Conservation (phyloP, 2,329 filamentous ascomycete genomes). For the Lachnellula suecica region DNA sequence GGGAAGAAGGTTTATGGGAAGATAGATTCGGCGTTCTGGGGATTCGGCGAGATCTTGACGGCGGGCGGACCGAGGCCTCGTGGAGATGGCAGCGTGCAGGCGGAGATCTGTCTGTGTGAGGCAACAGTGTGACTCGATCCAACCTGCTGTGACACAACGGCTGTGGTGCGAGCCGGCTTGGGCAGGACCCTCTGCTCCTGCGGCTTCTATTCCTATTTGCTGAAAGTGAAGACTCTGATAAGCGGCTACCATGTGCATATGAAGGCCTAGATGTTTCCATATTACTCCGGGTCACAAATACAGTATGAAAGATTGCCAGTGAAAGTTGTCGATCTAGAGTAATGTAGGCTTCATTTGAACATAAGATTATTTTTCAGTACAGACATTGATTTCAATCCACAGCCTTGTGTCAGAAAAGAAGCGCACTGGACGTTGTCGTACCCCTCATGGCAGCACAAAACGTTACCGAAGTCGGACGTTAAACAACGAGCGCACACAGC, state of each 20-base stretch:
- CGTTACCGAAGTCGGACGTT: neutral
- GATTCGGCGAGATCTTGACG: too few species aligned
- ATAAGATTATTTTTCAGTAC: too few species aligned
- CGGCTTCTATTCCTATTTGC: neutral
- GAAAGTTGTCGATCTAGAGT: too few species aligned
- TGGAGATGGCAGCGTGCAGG: neutral
- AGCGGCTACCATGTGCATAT: too few species aligned
- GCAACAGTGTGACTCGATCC: neutral
- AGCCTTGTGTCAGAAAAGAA: neutral
- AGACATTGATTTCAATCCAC: neutral
- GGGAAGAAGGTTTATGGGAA: too few species aligned
- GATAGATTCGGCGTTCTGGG: too few species aligned
- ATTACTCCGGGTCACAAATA: too few species aligned
- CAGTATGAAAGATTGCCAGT: too few species aligned
- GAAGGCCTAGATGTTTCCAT: too few species aligned
- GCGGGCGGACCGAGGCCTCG: too few species aligned
- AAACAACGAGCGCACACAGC: neutral
- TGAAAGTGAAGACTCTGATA: too few species aligned
- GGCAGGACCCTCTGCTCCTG: neutral
- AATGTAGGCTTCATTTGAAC: too few species aligned
- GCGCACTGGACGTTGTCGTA: neutral
- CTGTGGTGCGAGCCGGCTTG: neutral
- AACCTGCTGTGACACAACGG: neutral
- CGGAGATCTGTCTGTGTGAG: neutral
- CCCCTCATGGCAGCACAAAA: neutral